phyloP scores from a whole-genome alignment of 345 rosid genomes.

The Durio zibethinus region DNA sequence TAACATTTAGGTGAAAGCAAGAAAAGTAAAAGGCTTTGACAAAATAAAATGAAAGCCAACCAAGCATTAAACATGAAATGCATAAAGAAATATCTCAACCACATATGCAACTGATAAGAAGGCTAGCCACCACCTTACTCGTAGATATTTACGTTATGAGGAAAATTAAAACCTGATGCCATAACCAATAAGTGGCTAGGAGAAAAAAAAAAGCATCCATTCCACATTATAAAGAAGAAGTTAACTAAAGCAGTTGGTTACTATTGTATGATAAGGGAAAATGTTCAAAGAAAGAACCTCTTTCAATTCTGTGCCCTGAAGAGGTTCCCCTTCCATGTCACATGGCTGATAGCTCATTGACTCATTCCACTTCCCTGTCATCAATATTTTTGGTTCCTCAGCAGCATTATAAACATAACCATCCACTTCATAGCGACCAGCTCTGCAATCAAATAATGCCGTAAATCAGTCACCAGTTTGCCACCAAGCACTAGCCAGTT shows the following conservation, averaged over 20 bases:
- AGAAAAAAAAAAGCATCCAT: background rate
- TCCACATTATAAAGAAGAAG: background rate
- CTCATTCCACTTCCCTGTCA: slow-evolving; percentile 86
- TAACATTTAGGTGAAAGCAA: background rate
- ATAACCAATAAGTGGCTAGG: background rate
- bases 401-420: slow-evolving; percentile 73
- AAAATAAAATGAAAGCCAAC: background rate
- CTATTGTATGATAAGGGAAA: background rate
- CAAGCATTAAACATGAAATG: background rate
- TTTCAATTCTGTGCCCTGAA: slow-evolving; percentile 63
- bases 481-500: background rate
- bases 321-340: slow-evolving; percentile 74
- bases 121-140: background rate
- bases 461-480: background rate
- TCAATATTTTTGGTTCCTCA: slow-evolving; percentile 74
- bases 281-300: slow-evolving; percentile 40
- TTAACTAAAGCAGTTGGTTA: background rate
- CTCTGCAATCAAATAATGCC: slow-evolving; percentile 34
- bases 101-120: background rate
- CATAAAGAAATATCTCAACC: background rate
- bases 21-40: background rate
- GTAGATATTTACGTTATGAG: background rate
- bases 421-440: slow-evolving; percentile 89
- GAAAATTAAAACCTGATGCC: background rate
- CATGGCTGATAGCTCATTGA: slow-evolving; percentile 81